Base-by-base conservation (phyloP, 768 basidiomycete species). In the Suillus discolor region DNA sequence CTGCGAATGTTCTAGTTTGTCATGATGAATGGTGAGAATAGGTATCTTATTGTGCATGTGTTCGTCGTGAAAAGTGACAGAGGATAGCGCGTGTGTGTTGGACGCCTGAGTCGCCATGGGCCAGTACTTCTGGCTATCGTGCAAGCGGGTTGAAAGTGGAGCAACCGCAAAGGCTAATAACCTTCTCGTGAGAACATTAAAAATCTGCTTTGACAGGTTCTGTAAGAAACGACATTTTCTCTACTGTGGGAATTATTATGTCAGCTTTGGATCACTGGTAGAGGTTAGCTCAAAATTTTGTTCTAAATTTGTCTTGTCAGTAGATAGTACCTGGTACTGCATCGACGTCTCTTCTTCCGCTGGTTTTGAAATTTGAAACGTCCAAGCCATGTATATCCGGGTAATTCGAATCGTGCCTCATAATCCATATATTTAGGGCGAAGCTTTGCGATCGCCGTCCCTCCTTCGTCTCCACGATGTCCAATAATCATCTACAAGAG, bases 391-490 rank as follows among this genome's bases (percentile, higher is more conserved):
- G 28, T 4, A 31, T 31, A 31, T 31, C 28, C 28, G 4, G 28
- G 28, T n/a, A n/a, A n/a, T n/a, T n/a, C n/a, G n/a, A n/a, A n/a
- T n/a, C n/a, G n/a, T 31, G 28, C 28, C 28, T 31, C 28, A 31
- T 31, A 31, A 8, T 34, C 18, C 18, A 20, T 54, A 20, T 54
- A 54, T 31, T 34, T 54, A 54, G 53, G 53, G 31, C 53, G 31
- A 34, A 31, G 16, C 18, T 31, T 34, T 36, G 9, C 23, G 62
- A 28, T 47, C 61, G 61, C 62, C 16, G 49, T 51, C 34, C 51
- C 44, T 41, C 66, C 9, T 25, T 65, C 59, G 45, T 51, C 36
- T 62, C 57, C n/a, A 57, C 49, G 66, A 76, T 76, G 75, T 68
- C 76, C 8, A 69, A 68, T 65, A 39, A 41, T 31, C 57, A 47